These are phyloP conservation scores for Barnettozyma hawaiiensis DNA, from an alignment of 1,139 yeast species.

Conservation along the genomic window DNA sequence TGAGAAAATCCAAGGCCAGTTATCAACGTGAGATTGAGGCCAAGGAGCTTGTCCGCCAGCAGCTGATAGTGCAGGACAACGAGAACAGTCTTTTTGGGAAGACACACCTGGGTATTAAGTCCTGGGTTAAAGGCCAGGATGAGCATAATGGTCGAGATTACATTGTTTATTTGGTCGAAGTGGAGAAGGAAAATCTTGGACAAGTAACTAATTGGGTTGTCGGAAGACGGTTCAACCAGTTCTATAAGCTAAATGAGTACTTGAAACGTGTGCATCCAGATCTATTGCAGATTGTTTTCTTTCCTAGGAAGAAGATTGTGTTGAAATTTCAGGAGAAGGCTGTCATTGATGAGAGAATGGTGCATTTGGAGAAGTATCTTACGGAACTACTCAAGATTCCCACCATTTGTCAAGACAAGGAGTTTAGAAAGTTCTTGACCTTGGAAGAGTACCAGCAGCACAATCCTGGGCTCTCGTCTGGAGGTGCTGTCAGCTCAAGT, in stretches of 20 bases:
- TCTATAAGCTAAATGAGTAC: constrained; percentile 64
- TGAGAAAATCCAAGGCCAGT: constrained; percentile 60
- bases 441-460: constrained; percentile 43
- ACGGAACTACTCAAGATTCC: constrained; percentile 52
- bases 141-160: constrained; percentile 49
- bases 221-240: constrained; percentile 83
- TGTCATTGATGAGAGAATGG: constrained; percentile 60
- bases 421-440: constrained; percentile 72
- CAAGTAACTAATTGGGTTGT: constrained; percentile 80
- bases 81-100: constrained; percentile 74
- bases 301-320: constrained; percentile 45
- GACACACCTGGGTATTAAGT: constrained; percentile 58
- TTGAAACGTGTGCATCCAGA: constrained; percentile 48
- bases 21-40: constrained; percentile 63
- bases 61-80: constrained; percentile 75
- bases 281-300: constrained; percentile 50
- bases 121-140: constrained; percentile 51
- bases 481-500: constrained; percentile 3
- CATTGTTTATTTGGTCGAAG: constrained; percentile 70
- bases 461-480: not conserved
- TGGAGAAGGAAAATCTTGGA: constrained; percentile 40
- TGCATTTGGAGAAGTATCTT: constrained; percentile 58
- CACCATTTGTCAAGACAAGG: constrained; percentile 66
- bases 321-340: constrained; percentile 56
- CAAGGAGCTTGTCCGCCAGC: constrained; percentile 73